Conservation (phyloP, 179 eudicot species). For the Actinidia chinensis region DNA sequence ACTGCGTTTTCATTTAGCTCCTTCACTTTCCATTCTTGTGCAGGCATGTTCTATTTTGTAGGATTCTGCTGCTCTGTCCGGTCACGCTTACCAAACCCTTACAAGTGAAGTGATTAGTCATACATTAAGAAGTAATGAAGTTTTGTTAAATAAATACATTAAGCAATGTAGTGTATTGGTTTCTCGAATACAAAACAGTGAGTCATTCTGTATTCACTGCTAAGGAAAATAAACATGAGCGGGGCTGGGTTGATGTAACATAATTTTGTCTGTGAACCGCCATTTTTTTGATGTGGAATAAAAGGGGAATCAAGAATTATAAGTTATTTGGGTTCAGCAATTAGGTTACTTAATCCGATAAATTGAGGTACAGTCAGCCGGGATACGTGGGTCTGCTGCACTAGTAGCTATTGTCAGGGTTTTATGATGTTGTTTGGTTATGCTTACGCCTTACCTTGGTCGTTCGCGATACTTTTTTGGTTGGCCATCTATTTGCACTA, state of each 20-base stretch:
- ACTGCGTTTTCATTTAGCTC: neutral
- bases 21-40: neutral
- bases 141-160: conserved; percentile 6
- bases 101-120: neutral
- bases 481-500: neutral
- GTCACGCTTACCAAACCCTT: neutral
- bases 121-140: too few species aligned
- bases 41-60: neutral
- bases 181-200: neutral
- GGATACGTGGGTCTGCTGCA: neutral
- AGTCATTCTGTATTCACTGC: neutral
- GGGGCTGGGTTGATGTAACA: neutral
- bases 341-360: neutral
- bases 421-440: neutral
- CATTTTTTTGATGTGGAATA: neutral
- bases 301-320: neutral
- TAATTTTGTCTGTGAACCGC: neutral
- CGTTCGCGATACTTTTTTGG: neutral
- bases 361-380: neutral
- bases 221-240: neutral
- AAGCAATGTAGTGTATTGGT: too few species aligned
- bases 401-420: neutral
- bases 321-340: too few species aligned
- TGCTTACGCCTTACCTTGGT: neutral
- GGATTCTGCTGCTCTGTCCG: neutral